Evolutionary conservation across 768 basidiomycete genomes (phyloP), one percentile per base, ranked within the genome.

Genomic region (Hygrophorus pudorinus): DNA sequence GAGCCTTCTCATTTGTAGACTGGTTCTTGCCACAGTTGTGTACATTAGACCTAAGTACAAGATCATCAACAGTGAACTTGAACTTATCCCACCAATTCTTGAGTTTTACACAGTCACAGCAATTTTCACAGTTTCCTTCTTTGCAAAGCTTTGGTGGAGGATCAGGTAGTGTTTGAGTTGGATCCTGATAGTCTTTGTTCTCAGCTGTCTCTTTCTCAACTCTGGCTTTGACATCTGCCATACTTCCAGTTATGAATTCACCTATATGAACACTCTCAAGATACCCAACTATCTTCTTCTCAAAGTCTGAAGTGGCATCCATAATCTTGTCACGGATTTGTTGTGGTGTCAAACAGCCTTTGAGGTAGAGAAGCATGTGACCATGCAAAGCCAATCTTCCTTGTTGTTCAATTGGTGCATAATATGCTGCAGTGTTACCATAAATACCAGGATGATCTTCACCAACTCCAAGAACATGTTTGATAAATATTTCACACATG

Each of bases 361-460:
- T 17, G 1, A 68, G 54, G 64, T 66, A 71, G 0, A 68, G 18
- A 1, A 69, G 29, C 18, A 63, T 16, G 48, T 70, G 66, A 3
- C 66, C 33, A 51, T 71, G 69, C 1, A 70, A 40, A 0, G 62
- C 65, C 0, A 64, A 42, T 2, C 58, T 33, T 1, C 65, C 65
- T 49, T 69, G 65, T 43, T 62, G 57, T 43, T 68, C 66, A 39
- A 64, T 57, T 0, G 52, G 56, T 1, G 58, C 59, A 53, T 60
- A 61, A 46, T 62, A 66, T 0, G 52, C 61, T 1, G 43, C 11
- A 7, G 62, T 57, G 0, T 56, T 36, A 9, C 65, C 63, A 55
- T 52, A 66, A n/a, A 62, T 20, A 0, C 58, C 62, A 8, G 12
- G 12, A 20, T 55, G 32, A 21, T 54, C 41, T 4, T 24, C 37